Evolutionary conservation across 768 basidiomycete species (phyloP), one percentile per base, ranked within the genome.

Genomic region (Paxillus ammoniavirescens): DNA sequence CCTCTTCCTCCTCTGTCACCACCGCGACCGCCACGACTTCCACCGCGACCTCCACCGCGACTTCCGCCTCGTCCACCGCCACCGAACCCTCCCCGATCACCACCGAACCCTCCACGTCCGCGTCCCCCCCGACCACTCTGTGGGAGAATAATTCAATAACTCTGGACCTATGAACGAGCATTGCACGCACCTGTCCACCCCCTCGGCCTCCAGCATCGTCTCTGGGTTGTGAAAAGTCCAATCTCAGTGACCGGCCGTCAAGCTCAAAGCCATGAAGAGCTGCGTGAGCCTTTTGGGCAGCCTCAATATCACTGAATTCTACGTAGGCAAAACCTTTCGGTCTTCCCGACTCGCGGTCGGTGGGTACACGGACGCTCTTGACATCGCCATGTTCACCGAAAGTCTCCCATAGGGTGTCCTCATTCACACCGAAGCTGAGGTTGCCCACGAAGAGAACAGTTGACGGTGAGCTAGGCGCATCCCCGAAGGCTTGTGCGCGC

Each of bases 251-350:
- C 48, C 97, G 83, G 5, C 96, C 96, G 31, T 86, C 89, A 47
- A 97, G 78, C 54, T 94, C 91, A 53, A 76, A 71, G 31, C 91
- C 90, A 38, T 80, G 78, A 26, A 82, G 77, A 4, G 80, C 82
- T 61, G 80, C 83, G 55, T 84, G 82, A 3, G 96, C 96, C 66
- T 85, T 86, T 73, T 86, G 87, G 10, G 97, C 91, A 50, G 80
- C 74, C 26, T 86, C 89, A 37, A 92, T 64, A 61, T 87, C 86
- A 60, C 86, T 82, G 72, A 95, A 97, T 72, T 98, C 93, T 65
- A 99, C 90, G 72, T 98, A 98, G 18, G 86, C 97, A 72, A 96
- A 98, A 64, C 97, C 97, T 72, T 98, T 98, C 43, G 91, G 86
- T 56, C 78, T 81, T 28, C 93, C 94, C 7, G 89, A 81, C 47